Base-by-base conservation (phyloP, 2,329 filamentous ascomycete species). In the Aspergillus aculeatinus region DNA sequence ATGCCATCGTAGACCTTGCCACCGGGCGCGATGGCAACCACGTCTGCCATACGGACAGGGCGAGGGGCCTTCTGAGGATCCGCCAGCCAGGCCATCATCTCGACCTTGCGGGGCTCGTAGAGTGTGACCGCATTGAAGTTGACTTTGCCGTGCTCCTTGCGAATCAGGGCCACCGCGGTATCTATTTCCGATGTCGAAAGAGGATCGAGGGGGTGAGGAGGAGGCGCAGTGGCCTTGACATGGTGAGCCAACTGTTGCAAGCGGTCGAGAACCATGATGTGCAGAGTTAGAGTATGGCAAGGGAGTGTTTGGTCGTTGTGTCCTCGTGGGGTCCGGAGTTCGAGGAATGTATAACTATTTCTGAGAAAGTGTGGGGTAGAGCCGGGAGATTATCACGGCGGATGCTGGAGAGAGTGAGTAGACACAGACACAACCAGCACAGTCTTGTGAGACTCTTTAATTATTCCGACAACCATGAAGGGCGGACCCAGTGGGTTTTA, bases 101-200 rank as follows among this genome's bases (percentile, higher is more conserved):
- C 87, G 50, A 83, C 86, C 81, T 96, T 96, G 65, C 89, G 89
- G 52, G 92, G 92, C 80, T 96, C 92, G 69, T 87, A 88, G 29
- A 96, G 81, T 2, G 91, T 90, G 58, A 96, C 88, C 2, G 92
- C 90, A 80, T 96, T 95, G 84, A 93, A 96, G 75, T 87, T 87
- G 60, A 96, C 82, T 52, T 88, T 81, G 59, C 86, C 82, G 73
- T 96, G 82, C 60, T 89, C 82, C 67, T 88, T 85, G 62, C 86
- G 87, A 65, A 96, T 82, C 33, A 91, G 80, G 1, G 83, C 78
- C 54, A 92, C 88, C 6, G 87, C 87, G 21, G 83, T 78, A 68
- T 89, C 87, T 67, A 96, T 96, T 76, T 96, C 92, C 2, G 80
- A 76, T 10, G 83, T 80, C 10, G 83, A 84, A 50, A 96, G 86